Evolutionary conservation across 2,329 filamentous ascomycete species (phyloP).

Genomic region (Hansfordia pulvinata): DNA sequence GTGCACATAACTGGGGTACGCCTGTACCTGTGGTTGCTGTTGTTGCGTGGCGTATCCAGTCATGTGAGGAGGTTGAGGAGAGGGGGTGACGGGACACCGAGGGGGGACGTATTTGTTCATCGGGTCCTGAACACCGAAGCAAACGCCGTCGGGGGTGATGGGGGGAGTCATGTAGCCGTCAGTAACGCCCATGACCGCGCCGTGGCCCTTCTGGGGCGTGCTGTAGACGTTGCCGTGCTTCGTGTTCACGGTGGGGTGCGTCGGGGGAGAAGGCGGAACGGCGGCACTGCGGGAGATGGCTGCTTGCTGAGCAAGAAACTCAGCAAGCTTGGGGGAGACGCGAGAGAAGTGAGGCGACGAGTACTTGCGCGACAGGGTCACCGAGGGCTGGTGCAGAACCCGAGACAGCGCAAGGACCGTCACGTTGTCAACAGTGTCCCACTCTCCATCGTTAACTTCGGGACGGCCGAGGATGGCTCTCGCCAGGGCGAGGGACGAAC

Average conservation of each 20-base stretch:
- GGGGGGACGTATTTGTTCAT: constrained; percentile 35
- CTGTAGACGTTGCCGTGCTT: constrained; percentile 53
- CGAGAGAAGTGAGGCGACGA: constrained; percentile 36
- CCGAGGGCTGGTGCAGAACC: constrained; percentile 43
- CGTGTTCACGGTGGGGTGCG: constrained; percentile 30
- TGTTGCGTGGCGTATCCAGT: constrained; percentile 21
- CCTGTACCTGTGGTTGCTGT: constrained; percentile 29
- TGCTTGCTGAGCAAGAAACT: constrained; percentile 46
- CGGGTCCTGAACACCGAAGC: constrained; percentile 29
- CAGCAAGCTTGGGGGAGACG: constrained; percentile 40
- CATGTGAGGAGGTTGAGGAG: constrained; percentile 31
- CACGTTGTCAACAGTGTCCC: constrained; percentile 59
- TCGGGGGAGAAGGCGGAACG: constrained; percentile 45
- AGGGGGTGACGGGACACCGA: constrained; percentile 49
- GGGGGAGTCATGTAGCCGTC: constrained; percentile 75
- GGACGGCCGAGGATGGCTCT: constrained; percentile 73
- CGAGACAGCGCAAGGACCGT: constrained; percentile 48
- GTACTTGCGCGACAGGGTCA: constrained; percentile 46
- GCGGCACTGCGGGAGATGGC: constrained; percentile 34
- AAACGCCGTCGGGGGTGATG: constrained; percentile 64
- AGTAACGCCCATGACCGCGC: constrained; percentile 43
- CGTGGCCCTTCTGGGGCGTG: constrained; percentile 67
- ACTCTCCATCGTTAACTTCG: constrained; percentile 63
- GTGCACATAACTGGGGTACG: constrained; percentile 30
- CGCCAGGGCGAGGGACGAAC: constrained; percentile 73